Evolutionary conservation across 2,329 filamentous ascomycete genomes (phyloP).

Genomic region (Leptoxyphium fumago): DNA sequence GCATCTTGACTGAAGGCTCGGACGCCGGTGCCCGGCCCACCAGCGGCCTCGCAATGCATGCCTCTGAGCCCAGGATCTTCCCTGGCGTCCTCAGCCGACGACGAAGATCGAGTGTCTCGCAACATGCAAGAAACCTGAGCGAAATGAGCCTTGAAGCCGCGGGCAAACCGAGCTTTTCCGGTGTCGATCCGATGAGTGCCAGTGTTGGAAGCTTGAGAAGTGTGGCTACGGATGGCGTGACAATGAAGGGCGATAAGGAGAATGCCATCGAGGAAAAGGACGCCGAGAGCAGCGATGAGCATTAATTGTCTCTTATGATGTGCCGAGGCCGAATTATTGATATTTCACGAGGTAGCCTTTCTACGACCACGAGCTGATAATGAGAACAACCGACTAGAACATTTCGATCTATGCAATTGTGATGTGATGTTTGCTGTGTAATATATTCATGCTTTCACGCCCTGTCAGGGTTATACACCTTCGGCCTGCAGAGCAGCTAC

Average conservation of each 20-base stretch:
- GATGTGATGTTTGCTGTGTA: conserved; percentile 2
- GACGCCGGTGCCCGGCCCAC: conserved; percentile 4
- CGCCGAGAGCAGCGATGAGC: not conserved
- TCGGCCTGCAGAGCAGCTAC: too few species aligned
- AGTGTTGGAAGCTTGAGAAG: not conserved
- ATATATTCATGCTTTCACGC: too few species aligned
- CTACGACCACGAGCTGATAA: too few species aligned
- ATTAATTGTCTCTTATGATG: not conserved
- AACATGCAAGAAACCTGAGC: not conserved
- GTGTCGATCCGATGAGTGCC: not conserved
- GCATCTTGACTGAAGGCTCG: conserved; percentile 12
- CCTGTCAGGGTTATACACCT: too few species aligned
- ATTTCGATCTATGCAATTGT: conserved; percentile 4
- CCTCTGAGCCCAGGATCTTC: conserved; percentile 53
- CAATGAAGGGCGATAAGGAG: not conserved
- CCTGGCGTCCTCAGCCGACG: conserved; percentile 49
- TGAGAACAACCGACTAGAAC: conserved; percentile 1
- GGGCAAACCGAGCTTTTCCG: not conserved
- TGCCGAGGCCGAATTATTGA: too few species aligned
- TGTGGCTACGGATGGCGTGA: not conserved
- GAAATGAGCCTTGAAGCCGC: not conserved
- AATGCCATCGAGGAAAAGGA: not conserved
- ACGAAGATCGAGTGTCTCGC: conserved; percentile 12
- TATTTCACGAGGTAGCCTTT: too few species aligned
- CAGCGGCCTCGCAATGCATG: conserved; percentile 25